Evolutionary conservation across 306 rosid species (phyloP).

Genomic region (Phaseolus lunatus): DNA sequence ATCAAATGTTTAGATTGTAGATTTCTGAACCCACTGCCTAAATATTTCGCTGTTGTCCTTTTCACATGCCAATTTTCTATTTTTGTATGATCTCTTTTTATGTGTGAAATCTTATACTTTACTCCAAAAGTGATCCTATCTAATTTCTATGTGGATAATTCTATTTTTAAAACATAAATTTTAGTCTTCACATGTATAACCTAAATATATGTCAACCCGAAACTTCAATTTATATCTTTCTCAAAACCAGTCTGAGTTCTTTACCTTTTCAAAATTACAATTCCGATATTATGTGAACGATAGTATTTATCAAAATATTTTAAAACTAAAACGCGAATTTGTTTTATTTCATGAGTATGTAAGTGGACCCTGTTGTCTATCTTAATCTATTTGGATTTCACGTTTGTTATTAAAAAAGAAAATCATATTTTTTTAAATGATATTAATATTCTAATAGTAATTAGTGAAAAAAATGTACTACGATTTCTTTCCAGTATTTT

Average conservation of each 20-base stretch:
- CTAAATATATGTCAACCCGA: neutral
- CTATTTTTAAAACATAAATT: neutral
- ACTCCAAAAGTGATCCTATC: slow-evolving; percentile 1
- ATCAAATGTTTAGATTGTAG: no score
- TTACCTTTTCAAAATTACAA: neutral
- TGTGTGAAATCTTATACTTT: neutral
- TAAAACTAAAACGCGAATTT: neutral
- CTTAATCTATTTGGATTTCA: no score
- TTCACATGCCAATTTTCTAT: neutral
- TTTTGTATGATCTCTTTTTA: neutral
- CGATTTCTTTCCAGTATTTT: slow-evolving; percentile 1
- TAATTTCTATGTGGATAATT: slow-evolving; percentile 15
- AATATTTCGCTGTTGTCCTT: neutral
- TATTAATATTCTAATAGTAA: neutral
- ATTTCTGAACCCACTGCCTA: neutral
- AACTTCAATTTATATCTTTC: slow-evolving; percentile 19
- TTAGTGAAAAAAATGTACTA: neutral
- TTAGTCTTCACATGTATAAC: neutral
- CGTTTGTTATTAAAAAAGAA: no score
- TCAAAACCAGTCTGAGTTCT: neutral
- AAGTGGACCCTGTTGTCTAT: no score
- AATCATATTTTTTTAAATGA: neutral
- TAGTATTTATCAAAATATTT: neutral
- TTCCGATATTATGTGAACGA: neutral
- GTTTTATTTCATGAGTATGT: slow-evolving; percentile 7